phyloP scores from a whole-genome alignment of 2,329 filamentous ascomycete genomes.

The Ophiostoma sp. region DNA sequence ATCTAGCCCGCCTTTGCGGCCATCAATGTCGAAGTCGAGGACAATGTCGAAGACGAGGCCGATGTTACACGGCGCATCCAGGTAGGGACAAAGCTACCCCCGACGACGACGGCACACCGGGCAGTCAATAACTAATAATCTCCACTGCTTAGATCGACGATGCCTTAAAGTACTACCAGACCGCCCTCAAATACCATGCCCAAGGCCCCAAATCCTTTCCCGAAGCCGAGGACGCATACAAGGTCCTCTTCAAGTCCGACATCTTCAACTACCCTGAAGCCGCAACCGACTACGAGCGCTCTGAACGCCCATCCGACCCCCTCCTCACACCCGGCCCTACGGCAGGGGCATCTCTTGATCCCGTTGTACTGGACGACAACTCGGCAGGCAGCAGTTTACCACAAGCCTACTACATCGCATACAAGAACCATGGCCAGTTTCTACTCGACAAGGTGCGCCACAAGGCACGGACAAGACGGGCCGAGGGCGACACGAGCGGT shows the following conservation, averaged over 20 bases:
- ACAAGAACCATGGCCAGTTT: constrained; percentile 95
- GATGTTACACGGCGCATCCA: constrained; percentile 95
- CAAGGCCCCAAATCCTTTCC: constrained; percentile 72
- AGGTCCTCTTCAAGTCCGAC: constrained; percentile 79
- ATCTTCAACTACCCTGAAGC: constrained; percentile 92
- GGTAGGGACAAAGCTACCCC: constrained; percentile 33
- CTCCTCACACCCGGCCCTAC: constrained; percentile 39
- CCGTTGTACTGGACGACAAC: constrained; percentile 59
- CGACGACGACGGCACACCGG: background rate
- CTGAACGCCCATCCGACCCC: constrained; percentile 44
- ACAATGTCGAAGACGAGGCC: constrained; percentile 81
- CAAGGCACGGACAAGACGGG: constrained; percentile 36
- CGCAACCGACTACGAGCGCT: constrained; percentile 73
- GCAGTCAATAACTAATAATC: background rate
- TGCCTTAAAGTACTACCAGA: constrained; percentile 89
- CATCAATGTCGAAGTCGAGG: constrained; percentile 90
- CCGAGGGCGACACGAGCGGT: background rate
- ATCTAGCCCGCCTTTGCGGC: constrained; percentile 66
- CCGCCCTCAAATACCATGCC: constrained; percentile 82
- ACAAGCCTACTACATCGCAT: constrained; percentile 85
- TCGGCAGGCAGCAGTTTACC: constrained; percentile 73
- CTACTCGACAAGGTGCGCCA: constrained; percentile 67
- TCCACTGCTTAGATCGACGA: constrained; percentile 69
- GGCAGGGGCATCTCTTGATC: constrained; percentile 48
- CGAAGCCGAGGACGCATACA: constrained; percentile 75